phyloP scores from a whole-genome alignment of 768 basidiomycete species.

The Cystobasidiopsis lactophilus region DNA sequence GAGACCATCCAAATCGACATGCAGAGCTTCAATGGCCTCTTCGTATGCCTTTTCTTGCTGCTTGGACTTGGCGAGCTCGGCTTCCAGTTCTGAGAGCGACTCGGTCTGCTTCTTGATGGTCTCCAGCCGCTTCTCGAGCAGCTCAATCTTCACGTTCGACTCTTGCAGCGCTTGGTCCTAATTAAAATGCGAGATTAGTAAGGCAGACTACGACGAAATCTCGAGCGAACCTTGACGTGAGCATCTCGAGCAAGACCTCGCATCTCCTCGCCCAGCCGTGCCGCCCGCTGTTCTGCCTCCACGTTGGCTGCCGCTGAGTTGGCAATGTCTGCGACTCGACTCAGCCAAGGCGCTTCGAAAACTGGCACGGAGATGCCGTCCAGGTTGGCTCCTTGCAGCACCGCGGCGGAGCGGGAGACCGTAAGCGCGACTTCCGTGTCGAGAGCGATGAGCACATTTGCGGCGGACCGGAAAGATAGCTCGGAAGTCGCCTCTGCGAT shows the following conservation, averaged over 20 bases:
- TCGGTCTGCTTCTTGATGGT: slow-evolving; percentile 65
- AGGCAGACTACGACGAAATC: background rate
- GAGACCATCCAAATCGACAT: slow-evolving; percentile 61
- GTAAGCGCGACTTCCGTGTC: slow-evolving; percentile 25
- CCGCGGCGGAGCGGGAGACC: slow-evolving; percentile 29
- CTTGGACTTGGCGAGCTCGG: slow-evolving; percentile 51
- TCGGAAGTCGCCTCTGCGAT: slow-evolving; percentile 48
- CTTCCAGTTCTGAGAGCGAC: slow-evolving; percentile 54
- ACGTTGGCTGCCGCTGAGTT: slow-evolving; percentile 61
- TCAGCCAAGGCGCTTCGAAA: slow-evolving; percentile 63
- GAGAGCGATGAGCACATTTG: slow-evolving; percentile 29
- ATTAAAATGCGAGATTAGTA: background rate
- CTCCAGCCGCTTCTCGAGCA: slow-evolving; percentile 84
- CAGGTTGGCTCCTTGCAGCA: slow-evolving; percentile 36
- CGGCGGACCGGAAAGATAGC: slow-evolving; percentile 30
- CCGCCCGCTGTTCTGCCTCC: slow-evolving; percentile 73
- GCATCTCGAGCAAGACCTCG: slow-evolving; percentile 64
- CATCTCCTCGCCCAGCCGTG: slow-evolving; percentile 69
- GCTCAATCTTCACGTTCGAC: slow-evolving; percentile 68
- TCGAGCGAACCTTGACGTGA: slow-evolving; percentile 32
- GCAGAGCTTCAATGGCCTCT: slow-evolving; percentile 81
- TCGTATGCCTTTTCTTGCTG: slow-evolving; percentile 78
- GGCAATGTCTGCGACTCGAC: slow-evolving; percentile 60
- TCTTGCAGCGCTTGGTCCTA: slow-evolving; percentile 84
- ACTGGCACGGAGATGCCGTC: background rate